A percentile compares a stretch with the other conserved stretches of the same genome.
Conservation (phyloP, 2,329 filamentous ascomycete genomes). For the Ceratocystis harringtonii region DNA sequence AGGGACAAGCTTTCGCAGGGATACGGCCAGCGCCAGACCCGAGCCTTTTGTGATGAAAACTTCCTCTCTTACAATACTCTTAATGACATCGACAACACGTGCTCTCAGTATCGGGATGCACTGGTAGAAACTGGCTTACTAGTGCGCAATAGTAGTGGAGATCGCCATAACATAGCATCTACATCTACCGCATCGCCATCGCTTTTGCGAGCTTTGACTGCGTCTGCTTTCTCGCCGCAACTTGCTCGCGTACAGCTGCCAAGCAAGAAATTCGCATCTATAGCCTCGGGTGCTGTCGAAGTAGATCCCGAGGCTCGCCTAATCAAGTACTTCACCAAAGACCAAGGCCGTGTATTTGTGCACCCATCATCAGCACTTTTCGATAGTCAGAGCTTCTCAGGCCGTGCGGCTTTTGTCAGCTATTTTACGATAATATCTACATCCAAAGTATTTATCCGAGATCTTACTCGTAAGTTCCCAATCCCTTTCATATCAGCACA, state of each 20-base stretch:
- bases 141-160: constrained; percentile 25
- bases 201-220: constrained; percentile 54
- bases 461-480: constrained; percentile 60
- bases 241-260: constrained; percentile 85
- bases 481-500: background rate
- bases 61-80: constrained; percentile 75
- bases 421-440: constrained; percentile 91
- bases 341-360: constrained; percentile 77
- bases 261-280: constrained; percentile 85
- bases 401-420: constrained; percentile 60
- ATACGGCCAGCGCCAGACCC: constrained; percentile 45
- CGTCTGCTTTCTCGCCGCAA: constrained; percentile 67
- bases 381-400: constrained; percentile 62
- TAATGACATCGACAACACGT: constrained; percentile 74
- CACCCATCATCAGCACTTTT: constrained; percentile 84
- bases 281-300: constrained; percentile 77
- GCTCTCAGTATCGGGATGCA: constrained; percentile 70
- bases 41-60: constrained; percentile 69
- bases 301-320: constrained; percentile 81
- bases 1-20: constrained; percentile 46
- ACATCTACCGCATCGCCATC: constrained; percentile 22
- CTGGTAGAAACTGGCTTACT: constrained; percentile 77
- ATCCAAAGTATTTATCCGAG: constrained; percentile 79
- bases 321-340: constrained; percentile 84
- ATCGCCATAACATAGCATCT: constrained; percentile 20